A percentile compares a stretch with the other conserved stretches of the same genome.
Conservation (phyloP, 306 rosid species). For the Medicago truncatula region MtrunA17r5.0-ANR NC_053044.1:37682001-37682500, state of each 20-base stretch:
- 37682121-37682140: not conserved
- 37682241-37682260: not conserved
- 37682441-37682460: not conserved
- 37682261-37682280: not conserved
- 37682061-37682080: not conserved
- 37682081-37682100: not conserved
- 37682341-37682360: not conserved
- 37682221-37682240: not conserved
- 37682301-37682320: slow-evolving; percentile 2
- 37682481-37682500: not conserved
- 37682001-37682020: not conserved
- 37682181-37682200: not conserved
- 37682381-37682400: not conserved
- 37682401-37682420: not conserved
- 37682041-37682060: not conserved
- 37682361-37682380: not conserved
- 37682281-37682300: slow-evolving; percentile 5
- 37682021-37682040: not conserved
- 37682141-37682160: not conserved
- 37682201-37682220: not conserved
- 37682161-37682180: not conserved
- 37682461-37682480: not conserved
- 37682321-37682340: slow-evolving; percentile 4
- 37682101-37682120: not conserved
- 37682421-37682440: not conserved